A percentile compares a stretch with the other conserved stretches of the same genome.
Evolutionary conservation across 306 rosid species (phyloP).

Genomic region (Fragaria iinumae): DNA sequence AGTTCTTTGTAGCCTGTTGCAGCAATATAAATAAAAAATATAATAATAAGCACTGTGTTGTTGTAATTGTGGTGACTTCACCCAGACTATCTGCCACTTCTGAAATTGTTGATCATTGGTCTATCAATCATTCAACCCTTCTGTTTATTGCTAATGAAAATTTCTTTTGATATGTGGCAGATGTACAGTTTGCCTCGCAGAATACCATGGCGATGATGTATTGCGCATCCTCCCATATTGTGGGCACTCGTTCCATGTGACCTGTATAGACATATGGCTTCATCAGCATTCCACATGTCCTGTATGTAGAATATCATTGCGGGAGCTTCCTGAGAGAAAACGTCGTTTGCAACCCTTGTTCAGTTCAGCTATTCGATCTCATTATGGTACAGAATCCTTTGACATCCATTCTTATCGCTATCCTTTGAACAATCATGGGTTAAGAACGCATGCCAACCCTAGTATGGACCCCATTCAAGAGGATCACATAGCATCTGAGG

Average conservation of each 20-base stretch:
- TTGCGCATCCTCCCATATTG: conserved; percentile 87
- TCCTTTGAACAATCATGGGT: conserved; percentile 32
- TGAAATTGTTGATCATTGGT: neutral
- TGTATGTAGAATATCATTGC: conserved; percentile 78
- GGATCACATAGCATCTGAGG: conserved; percentile 43
- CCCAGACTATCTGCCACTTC: neutral
- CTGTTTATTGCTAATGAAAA: conserved; percentile 19
- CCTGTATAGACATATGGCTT: conserved; percentile 93
- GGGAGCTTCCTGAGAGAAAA: conserved; percentile 51
- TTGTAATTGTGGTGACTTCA: neutral
- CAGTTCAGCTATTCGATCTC: conserved; percentile 58
- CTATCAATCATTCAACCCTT: neutral
- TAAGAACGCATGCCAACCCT: conserved; percentile 38
- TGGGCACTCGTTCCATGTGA: conserved; percentile 82
- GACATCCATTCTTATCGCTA: conserved; percentile 44
- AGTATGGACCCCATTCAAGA: conserved; percentile 46
- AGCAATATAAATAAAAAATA: neutral
- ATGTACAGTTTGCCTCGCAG: conserved; percentile 82
- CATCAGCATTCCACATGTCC: conserved; percentile 91
- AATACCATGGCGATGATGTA: conserved; percentile 67
- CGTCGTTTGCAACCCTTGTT: conserved; percentile 62
- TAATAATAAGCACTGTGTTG: neutral
- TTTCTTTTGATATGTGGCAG: conserved; percentile 40
- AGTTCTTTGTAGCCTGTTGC: neutral
- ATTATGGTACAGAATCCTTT: conserved; percentile 40